Conservation (phyloP, 2,329 filamentous ascomycete species). For the Elsinoe ampelina region DNA sequence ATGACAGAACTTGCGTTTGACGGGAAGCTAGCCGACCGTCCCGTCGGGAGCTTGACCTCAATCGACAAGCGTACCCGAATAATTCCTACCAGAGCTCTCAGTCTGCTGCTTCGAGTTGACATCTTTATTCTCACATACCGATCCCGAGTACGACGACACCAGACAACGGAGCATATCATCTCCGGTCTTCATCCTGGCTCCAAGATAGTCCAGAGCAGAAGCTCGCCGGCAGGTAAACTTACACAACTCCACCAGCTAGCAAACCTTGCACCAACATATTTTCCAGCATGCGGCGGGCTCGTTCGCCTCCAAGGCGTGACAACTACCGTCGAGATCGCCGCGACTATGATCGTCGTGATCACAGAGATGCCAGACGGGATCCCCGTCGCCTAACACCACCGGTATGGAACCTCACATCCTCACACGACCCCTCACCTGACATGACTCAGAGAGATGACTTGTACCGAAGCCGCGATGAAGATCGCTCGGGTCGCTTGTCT, state of each 20-base stretch:
- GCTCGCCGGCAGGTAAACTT: no score
- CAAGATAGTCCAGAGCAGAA: no score
- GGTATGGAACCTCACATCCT: conserved; percentile 16
- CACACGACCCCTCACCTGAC: conserved; percentile 33
- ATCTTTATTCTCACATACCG: no score
- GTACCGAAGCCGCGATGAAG: conserved; percentile 55
- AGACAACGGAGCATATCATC: no score
- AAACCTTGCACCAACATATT: background rate
- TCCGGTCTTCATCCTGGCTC: no score
- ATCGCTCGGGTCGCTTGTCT: conserved; percentile 38
- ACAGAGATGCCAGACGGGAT: conserved; percentile 40
- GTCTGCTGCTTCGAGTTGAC: background rate
- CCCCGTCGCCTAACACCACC: conserved; percentile 8
- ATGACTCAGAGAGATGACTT: conserved; percentile 46
- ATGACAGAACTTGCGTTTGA: background rate
- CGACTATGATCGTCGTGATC: conserved; percentile 41
- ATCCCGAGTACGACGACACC: no score
- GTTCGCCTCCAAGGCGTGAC: conserved; percentile 12
- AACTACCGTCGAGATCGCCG: conserved; percentile 19
- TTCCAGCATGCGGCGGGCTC: background rate
- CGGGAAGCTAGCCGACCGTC: background rate
- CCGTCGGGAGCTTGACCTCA: background rate
- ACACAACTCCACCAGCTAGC: background rate
- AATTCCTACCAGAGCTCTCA: background rate
- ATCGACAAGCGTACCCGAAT: background rate